A percentile compares a stretch with the other conserved stretches of the same genome.
These are phyloP conservation scores for Platanthera guangdongensis DNA, from an alignment of 106 monocot species.

Conservation along the genomic window DNA sequence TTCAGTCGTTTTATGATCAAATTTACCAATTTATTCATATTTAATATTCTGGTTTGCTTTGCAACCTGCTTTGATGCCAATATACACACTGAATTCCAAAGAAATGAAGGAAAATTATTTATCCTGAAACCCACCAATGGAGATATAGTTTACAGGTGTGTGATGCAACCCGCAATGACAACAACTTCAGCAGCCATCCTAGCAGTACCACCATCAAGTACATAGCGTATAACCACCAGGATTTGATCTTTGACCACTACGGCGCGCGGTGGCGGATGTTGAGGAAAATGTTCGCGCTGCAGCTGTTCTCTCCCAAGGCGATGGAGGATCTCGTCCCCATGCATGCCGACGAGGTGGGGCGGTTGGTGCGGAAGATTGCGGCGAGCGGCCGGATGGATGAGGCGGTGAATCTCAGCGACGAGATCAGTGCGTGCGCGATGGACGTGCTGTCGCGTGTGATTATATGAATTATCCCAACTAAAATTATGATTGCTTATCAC, in stretches of 20 bases:
- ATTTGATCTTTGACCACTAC: constrained; percentile 27
- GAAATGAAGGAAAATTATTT: constrained; percentile 69
- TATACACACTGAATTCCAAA: constrained; percentile 58
- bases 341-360: constrained; percentile 15
- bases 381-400: neutral
- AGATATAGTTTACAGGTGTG: constrained; percentile 69
- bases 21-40: neutral
- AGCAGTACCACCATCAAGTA: constrained; percentile 11
- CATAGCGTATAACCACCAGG: constrained; percentile 30
- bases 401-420: constrained; percentile 3
- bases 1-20: neutral
- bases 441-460: constrained; percentile 25
- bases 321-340: constrained; percentile 15
- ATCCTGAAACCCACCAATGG: constrained; percentile 67
- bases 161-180: constrained; percentile 13
- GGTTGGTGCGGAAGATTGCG: constrained; percentile 4
- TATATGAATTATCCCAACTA: too few species aligned
- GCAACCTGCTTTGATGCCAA: constrained; percentile 90
- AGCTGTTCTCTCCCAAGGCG: constrained; percentile 25
- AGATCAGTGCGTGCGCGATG: constrained; percentile 23
- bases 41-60: constrained; percentile 65
- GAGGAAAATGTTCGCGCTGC: constrained; percentile 27
- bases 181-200: constrained; percentile 25
- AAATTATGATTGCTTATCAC: too few species aligned
- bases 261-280: constrained; percentile 33